Conservation (phyloP, 2,329 filamentous ascomycete species). For the Verticillium klebahnii region DNA sequence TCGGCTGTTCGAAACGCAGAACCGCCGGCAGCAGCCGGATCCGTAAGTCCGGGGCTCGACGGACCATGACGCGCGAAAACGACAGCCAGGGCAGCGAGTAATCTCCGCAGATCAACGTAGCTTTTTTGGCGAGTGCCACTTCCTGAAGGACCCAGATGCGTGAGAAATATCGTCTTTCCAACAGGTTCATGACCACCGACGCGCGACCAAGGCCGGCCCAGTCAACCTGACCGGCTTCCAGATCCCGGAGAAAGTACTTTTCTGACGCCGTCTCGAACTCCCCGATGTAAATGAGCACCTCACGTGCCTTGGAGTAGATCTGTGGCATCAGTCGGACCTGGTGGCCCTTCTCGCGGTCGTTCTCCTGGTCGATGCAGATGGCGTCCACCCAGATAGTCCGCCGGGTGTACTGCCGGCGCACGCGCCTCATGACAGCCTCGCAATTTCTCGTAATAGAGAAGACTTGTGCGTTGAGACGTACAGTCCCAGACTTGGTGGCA, state of each 20-base stretch:
- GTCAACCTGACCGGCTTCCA: slow-evolving; percentile 2
- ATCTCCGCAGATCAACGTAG: slow-evolving; percentile 22
- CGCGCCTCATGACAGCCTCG: neutral
- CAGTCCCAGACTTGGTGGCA: neutral
- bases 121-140: slow-evolving; percentile 17
- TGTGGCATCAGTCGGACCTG: slow-evolving; percentile 33
- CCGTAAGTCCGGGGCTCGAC: neutral
- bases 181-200: slow-evolving; percentile 12
- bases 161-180: slow-evolving; percentile 17
- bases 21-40: neutral
- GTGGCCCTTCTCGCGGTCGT: slow-evolving; percentile 26
- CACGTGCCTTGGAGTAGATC: slow-evolving; percentile 26
- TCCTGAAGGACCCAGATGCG: slow-evolving; percentile 24
- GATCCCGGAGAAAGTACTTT: neutral
- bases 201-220: slow-evolving; percentile 16
- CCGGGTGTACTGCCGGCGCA: neutral
- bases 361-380: slow-evolving; percentile 34
- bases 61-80: neutral
- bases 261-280: slow-evolving; percentile 5
- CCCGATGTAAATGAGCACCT: slow-evolving; percentile 31
- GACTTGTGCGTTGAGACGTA: neutral
- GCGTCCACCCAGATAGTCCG: slow-evolving; percentile 31
- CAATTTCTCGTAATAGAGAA: slow-evolving; percentile 2
- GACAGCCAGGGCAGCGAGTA: neutral
- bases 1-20: neutral